phyloP scores from a whole-genome alignment of 1,139 yeast genomes.

The Yamadazyma pseudoaaseri region DNA sequence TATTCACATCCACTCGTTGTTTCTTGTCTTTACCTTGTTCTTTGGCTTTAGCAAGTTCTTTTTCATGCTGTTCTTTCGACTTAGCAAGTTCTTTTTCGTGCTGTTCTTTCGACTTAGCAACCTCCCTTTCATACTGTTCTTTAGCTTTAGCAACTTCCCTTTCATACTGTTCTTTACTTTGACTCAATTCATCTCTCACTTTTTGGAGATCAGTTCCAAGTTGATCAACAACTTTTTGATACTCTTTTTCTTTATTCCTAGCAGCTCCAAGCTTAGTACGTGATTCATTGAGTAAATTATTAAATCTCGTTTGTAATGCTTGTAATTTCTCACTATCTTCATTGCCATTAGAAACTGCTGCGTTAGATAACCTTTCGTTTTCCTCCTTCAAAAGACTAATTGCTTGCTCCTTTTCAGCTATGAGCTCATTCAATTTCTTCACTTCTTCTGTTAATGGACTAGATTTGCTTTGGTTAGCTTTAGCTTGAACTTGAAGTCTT shows the following conservation, averaged over 20 bases:
- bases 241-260: constrained; percentile 21
- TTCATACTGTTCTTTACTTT: constrained; percentile 9
- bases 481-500: constrained; percentile 22
- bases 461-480: constrained; percentile 16
- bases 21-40: not conserved
- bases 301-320: constrained; percentile 24
- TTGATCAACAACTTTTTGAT: constrained; percentile 23
- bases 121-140: not conserved
- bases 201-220: constrained; percentile 23
- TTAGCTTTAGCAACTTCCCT: constrained; percentile 1
- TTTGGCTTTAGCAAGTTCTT: not conserved
- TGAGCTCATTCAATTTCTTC: constrained; percentile 23
- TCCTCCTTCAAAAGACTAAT: constrained; percentile 38
- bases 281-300: constrained; percentile 34
- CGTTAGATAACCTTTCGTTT: constrained; percentile 28
- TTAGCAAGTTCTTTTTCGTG: not conserved
- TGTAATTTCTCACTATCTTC: constrained; percentile 26
- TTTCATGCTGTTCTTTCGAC: not conserved
- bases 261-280: constrained; percentile 25
- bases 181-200: constrained; percentile 12
- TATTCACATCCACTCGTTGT: constrained; percentile 2
- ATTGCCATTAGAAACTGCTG: constrained; percentile 9
- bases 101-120: not conserved
- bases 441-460: constrained; percentile 23
- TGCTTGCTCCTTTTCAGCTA: constrained; percentile 23